These are phyloP conservation scores for Fusarium illudens DNA, from an alignment of 2,329 filamentous ascomycete genomes.

Conservation along the genomic window DNA sequence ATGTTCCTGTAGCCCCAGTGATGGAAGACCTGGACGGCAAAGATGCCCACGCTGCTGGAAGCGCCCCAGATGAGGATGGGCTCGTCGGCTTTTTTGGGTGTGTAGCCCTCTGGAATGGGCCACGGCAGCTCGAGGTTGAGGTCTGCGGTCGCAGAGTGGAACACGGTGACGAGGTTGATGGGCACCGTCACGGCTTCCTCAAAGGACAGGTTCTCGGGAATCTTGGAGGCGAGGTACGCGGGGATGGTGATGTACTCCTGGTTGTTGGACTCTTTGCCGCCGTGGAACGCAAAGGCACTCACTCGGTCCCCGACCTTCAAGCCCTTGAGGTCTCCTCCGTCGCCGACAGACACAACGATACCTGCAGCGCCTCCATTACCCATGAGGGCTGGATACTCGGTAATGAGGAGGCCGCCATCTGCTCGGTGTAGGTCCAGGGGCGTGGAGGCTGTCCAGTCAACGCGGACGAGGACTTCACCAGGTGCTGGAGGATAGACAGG, in stretches of 20 bases:
- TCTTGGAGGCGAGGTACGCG: conserved; percentile 57
- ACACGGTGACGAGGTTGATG: conserved; percentile 67
- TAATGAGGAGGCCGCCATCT: conserved; percentile 65
- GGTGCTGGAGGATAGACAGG: conserved; percentile 45
- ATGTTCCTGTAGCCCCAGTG: conserved; percentile 63
- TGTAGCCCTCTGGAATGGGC: conserved; percentile 58
- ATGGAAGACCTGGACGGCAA: conserved; percentile 58
- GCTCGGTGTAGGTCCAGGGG: conserved; percentile 70
- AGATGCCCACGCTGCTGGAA: conserved; percentile 60
- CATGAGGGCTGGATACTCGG: conserved; percentile 57
- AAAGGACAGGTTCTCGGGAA: conserved; percentile 53
- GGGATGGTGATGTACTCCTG: conserved; percentile 65
- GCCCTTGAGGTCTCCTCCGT: conserved; percentile 48
- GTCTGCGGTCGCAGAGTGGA: conserved; percentile 61
- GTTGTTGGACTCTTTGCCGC: conserved; percentile 58
- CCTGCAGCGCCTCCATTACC: conserved; percentile 62
- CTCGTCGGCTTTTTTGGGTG: conserved; percentile 46
- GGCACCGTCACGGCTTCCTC: conserved; percentile 62
- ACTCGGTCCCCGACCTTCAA: conserved; percentile 64
- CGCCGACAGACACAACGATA: conserved; percentile 60
- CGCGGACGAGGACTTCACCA: conserved; percentile 62
- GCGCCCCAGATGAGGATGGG: conserved; percentile 62
- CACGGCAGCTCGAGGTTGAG: conserved; percentile 64
- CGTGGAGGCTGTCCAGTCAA: conserved; percentile 67
- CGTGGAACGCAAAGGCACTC: conserved; percentile 62